Conservation (phyloP, 202 grass and related monocot species). For the Panicum virgatum region DNA sequence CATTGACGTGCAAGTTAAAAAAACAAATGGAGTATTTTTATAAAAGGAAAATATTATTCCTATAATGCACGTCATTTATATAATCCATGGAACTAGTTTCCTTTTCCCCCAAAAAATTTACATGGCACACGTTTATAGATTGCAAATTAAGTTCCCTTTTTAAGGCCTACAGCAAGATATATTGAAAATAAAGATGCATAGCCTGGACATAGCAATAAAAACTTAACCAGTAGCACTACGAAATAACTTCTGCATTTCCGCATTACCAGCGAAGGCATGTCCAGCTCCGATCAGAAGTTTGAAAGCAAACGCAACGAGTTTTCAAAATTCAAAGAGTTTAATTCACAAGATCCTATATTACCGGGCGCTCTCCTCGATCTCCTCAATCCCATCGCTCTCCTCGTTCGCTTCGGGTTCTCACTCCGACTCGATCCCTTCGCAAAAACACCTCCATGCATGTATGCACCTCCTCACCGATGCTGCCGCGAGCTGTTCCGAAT, state of each 20-base stretch:
- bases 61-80: too few relatives aligned
- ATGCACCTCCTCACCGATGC: slow-evolving; percentile 11
- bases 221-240: not conserved
- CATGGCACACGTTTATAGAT: too few relatives aligned
- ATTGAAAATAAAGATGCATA: too few relatives aligned
- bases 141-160: too few relatives aligned
- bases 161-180: too few relatives aligned
- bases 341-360: slow-evolving; percentile 17
- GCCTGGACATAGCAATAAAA: too few relatives aligned
- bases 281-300: not conserved
- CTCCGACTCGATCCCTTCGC: not conserved
- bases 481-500: slow-evolving; percentile 3
- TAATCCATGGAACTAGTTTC: too few relatives aligned
- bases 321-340: not conserved
- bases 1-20: too few relatives aligned
- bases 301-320: not conserved
- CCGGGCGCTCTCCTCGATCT: not conserved
- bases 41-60: too few relatives aligned
- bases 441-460: not conserved
- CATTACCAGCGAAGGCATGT: not conserved
- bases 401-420: not conserved
- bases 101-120: too few relatives aligned
- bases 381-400: not conserved
- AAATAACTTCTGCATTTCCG: not conserved
- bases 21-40: too few relatives aligned